Evolutionary conservation across 495 filamentous ascomycete species (phyloP).

Genomic region (Trichoderma virens): DNA sequence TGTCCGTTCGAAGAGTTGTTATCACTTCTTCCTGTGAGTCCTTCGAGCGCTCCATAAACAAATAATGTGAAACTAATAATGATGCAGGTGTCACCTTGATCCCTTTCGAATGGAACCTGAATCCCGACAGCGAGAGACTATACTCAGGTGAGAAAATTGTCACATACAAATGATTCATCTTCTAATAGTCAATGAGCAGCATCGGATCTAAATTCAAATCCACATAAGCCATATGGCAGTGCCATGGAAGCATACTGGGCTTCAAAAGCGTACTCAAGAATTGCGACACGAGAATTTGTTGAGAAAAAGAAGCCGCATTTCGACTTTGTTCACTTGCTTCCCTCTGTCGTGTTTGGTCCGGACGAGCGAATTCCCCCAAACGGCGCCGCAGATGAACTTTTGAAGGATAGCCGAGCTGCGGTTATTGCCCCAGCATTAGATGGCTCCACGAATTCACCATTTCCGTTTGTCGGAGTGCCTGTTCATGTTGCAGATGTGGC

Average conservation of each 20-base stretch:
- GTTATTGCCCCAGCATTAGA: background rate
- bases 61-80: background rate
- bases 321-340: background rate
- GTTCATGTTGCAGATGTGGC: background rate
- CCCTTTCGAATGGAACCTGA: background rate
- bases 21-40: background rate
- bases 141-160: background rate
- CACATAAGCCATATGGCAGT: background rate
- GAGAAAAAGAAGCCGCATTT: background rate
- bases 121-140: background rate
- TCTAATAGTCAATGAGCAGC: background rate
- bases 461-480: background rate
- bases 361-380: background rate
- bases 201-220: background rate
- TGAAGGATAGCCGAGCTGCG: background rate
- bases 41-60: background rate
- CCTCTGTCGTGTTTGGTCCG: background rate
- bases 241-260: conserved; percentile 2
- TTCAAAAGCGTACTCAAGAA: background rate
- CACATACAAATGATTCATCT: background rate
- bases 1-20: background rate
- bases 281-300: background rate
- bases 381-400: background rate
- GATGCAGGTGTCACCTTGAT: background rate
- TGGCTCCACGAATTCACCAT: background rate